Evolutionary conservation across 345 rosid species (phyloP).

Genomic region (Salix arbutifolia): DNA sequence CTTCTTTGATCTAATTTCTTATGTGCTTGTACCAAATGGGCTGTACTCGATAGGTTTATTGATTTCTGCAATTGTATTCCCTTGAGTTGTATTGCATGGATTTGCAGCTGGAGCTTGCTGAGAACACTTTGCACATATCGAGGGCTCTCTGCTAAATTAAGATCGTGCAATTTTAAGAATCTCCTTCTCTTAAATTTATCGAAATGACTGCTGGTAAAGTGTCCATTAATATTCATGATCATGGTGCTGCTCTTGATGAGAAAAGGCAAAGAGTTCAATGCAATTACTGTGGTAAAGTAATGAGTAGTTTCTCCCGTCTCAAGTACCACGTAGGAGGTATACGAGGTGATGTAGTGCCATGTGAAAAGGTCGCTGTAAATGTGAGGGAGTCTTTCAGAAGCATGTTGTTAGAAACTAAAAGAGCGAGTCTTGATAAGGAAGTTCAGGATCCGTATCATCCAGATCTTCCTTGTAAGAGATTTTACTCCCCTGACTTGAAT

Average conservation of each 20-base stretch:
- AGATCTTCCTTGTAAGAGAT: constrained; percentile 26
- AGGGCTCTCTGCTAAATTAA: neutral
- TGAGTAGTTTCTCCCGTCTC: constrained; percentile 27
- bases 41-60: no score
- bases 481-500: neutral
- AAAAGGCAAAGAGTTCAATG: constrained; percentile 36
- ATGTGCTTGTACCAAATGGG: no score
- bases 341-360: constrained; percentile 33
- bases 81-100: neutral
- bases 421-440: constrained; percentile 8
- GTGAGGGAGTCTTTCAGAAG: constrained; percentile 29
- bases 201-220: neutral
- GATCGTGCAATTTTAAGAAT: neutral
- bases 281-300: constrained; percentile 46
- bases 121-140: neutral
- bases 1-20: no score
- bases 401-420: constrained; percentile 3
- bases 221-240: constrained; percentile 28
- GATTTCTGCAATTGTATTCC: no score
- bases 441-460: constrained; percentile 12
- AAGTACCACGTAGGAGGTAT: constrained; percentile 51
- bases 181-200: neutral
- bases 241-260: constrained; percentile 28
- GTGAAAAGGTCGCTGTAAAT: constrained; percentile 38
- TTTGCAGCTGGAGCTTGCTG: neutral